These are phyloP conservation scores for sunflower (Helianthus annuus) DNA, from an alignment of 129 eudicot species.

Conservation along the genomic window DNA sequence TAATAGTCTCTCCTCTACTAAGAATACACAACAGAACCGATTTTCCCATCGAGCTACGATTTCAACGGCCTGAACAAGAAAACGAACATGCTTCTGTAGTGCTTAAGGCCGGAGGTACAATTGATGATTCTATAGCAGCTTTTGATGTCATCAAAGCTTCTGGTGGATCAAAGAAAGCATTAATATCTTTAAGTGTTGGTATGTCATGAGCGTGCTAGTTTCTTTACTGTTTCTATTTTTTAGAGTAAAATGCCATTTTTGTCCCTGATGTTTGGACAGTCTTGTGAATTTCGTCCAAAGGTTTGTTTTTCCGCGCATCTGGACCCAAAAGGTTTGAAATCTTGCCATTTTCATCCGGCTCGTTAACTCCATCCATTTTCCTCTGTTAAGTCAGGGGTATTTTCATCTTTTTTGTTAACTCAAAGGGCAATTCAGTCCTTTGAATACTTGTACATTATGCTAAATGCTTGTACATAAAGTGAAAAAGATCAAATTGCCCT, in stretches of 20 bases:
- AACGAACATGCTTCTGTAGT: constrained; percentile 56
- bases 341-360: no score
- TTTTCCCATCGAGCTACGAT: constrained; percentile 73
- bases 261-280: no score
- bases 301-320: no score
- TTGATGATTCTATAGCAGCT: constrained; percentile 87
- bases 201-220: constrained; percentile 26
- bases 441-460: no score
- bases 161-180: constrained; percentile 78
- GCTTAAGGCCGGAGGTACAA: constrained; percentile 60
- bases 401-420: no score
- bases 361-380: no score
- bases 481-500: no score
- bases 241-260: background rate
- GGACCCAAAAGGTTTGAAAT: no score
- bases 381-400: no score
- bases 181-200: constrained; percentile 82
- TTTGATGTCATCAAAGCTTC: constrained; percentile 68
- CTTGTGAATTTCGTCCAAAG: no score
- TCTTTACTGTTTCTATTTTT: background rate
- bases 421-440: no score
- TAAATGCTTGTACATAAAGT: no score
- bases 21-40: constrained; percentile 79
- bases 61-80: constrained; percentile 74
- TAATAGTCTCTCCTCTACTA: constrained; percentile 73